These are phyloP conservation scores for Platismatia glauca DNA, from an alignment of 495 filamentous ascomycete species.

Conservation along the genomic window DNA sequence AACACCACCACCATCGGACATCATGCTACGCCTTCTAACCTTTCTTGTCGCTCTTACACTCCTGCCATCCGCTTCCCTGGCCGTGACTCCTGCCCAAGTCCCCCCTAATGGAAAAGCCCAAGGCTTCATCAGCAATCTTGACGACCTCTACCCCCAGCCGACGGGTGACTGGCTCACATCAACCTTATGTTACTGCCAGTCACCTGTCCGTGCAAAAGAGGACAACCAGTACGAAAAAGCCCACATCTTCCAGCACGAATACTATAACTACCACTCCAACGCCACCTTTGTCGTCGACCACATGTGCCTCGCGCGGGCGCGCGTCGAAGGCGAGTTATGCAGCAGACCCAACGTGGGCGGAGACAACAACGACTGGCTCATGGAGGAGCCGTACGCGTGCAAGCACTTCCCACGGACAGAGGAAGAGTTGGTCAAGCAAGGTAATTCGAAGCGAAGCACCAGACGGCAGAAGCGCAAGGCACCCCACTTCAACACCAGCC, in stretches of 20 bases:
- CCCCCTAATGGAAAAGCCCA: not conserved
- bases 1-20: too few species aligned
- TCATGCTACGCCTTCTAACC: not conserved
- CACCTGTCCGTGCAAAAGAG: not conserved
- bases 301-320: not conserved
- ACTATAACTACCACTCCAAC: constrained; percentile 4
- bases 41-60: not conserved
- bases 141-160: not conserved
- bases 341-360: not conserved
- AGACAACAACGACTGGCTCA: not conserved
- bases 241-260: not conserved
- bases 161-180: constrained; percentile 1
- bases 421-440: not conserved
- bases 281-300: not conserved
- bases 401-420: not conserved
- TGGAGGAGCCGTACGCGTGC: not conserved
- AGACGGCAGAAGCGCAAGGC: not conserved
- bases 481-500: not conserved
- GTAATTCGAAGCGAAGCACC: not conserved
- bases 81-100: not conserved
- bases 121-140: not conserved
- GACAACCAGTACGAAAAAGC: not conserved
- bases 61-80: not conserved
- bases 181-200: not conserved
- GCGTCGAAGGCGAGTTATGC: not conserved